Base-by-base conservation (phyloP, 2,329 filamentous ascomycete genomes). In the Colletotrichum plurivorum region DNA sequence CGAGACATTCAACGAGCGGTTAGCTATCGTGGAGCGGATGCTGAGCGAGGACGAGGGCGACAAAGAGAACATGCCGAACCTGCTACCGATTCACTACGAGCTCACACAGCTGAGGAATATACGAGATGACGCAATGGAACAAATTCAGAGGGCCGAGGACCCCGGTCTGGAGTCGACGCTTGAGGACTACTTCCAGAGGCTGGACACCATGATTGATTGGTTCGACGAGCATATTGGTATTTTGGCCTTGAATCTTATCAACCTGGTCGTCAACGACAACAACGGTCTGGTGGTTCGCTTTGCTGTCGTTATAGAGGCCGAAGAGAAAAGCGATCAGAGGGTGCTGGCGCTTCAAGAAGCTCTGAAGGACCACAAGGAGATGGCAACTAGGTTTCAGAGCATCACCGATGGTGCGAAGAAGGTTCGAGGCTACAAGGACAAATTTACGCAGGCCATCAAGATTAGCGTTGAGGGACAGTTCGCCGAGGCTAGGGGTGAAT, bases 141-240 rank as follows among this genome's bases (percentile, higher is more conserved):
- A 99, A 86, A 97, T 98, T 77, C 90, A 92, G 77, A 87, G 91
- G 72, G 90, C 92, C 13, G 87, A 91, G 71, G 93, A 96, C 75
- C 79, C 84, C 9, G 91, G 93, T 73, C 85, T 96, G 68, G 92
- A 95, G 78, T 89, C 89, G 57, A 98, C 95, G 2, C 83, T 99
- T 58, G 90, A 94, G 76, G 94, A 98, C 78, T 95, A 97, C 81
- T 99, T 99, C 79, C 87, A 91, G 65, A 88, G 92, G 20, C 83
- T 99, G 64, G 95, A 98, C 81, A 91, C 93, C 63, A 92, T 94
- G 20, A 92, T 99, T 71, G 93, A 94, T 73, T 94, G 93, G 91
- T 99, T 99, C 77, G 95, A 99, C 81, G 94, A 97, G 78, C 95
- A 98, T 81, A 89, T 99, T 67, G 95, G 94, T 7, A 88, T 93